Percentiles rank a stretch among this genome's conserved stretches.
phyloP scores from a whole-genome alignment of 257 asterid genomes.

The Lithospermum erythrorhizon region DNA sequence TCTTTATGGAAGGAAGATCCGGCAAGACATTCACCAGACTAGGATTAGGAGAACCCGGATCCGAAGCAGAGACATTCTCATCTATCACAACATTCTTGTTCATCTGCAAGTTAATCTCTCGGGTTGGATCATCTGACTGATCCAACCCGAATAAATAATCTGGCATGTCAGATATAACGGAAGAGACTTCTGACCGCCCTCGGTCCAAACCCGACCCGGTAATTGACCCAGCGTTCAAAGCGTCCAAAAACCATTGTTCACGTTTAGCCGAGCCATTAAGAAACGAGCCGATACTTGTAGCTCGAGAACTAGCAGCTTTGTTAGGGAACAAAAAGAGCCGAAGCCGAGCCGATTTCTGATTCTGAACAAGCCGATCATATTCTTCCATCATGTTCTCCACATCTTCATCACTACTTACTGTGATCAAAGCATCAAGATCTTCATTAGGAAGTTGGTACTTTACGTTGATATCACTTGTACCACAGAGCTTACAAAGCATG shows the following conservation, averaged over 20 bases:
- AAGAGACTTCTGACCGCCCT: slow-evolving; percentile 80
- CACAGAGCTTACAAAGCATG: slow-evolving; percentile 57
- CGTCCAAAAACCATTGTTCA: slow-evolving; percentile 80
- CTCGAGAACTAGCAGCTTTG: slow-evolving; percentile 34
- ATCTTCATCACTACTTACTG: slow-evolving; percentile 75
- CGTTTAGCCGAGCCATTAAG: slow-evolving; percentile 87
- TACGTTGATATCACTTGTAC: slow-evolving; percentile 44
- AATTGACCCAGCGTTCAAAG: slow-evolving; percentile 66
- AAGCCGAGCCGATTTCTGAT: slow-evolving; percentile 55
- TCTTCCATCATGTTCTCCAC: slow-evolving; percentile 94
- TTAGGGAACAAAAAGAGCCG: slow-evolving; percentile 55
- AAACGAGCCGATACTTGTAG: slow-evolving; percentile 55
- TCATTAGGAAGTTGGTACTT: slow-evolving; percentile 94
- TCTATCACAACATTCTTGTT: slow-evolving; percentile 20
- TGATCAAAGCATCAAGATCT: slow-evolving; percentile 74
- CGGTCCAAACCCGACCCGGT: slow-evolving; percentile 65
- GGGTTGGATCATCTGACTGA: slow-evolving; percentile 48
- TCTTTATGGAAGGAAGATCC: slow-evolving; percentile 74
- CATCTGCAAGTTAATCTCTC: slow-evolving; percentile 25
- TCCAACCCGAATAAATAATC: slow-evolving; percentile 86
- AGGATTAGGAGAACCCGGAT: slow-evolving; percentile 84
- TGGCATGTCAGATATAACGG: slow-evolving; percentile 79
- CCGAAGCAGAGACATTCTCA: slow-evolving; percentile 45
- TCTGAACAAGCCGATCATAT: slow-evolving; percentile 58
- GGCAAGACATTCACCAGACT: slow-evolving; percentile 33